Base-by-base conservation (phyloP, 2,329 filamentous ascomycete genomes). In the Botrytis porri region DNA sequence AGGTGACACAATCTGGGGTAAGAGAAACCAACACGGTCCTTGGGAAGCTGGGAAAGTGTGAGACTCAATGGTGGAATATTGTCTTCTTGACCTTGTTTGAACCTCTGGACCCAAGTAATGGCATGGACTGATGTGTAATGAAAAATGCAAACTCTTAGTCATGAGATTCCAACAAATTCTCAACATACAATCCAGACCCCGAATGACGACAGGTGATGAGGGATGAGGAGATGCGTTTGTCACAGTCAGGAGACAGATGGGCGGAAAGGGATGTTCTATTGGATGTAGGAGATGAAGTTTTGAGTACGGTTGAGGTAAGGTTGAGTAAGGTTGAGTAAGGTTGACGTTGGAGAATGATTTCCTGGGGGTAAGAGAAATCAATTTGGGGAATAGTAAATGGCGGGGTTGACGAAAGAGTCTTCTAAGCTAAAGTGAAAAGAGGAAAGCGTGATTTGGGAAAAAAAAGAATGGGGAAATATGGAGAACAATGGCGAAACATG, bases 1-100 rank as follows among this genome's bases (percentile, higher is more conserved):
- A 77, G 74, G 73, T 78, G 77, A 77, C 69, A 63, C 57, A 75
- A 76, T 78, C 76, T 61, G 77, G 77, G 76, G 77, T 76, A 77
- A 72, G 70, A 61, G 63, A 60, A 71, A 69, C 67, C 64, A 65
- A 72, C 41, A 72, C 48, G 39, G 32, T 64, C 70, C 59, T 35
- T 43, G 63, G 54, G 51, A 73, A 71, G 69, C 35, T 71, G 69
- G 69, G 48, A 39, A 54, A 64, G 25, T 48, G 32, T 59, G 62
- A 45, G 41, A 60, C 51, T 67, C 51, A 45, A 72, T 70, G 54
- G 45, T 66, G 41, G 48, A 51, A 37, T 41, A n/a, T 32, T 57
- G 22, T 63, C 35, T 57, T 67, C 3, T 69, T 41, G 65, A 57
- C 37, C 65, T 57, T 69, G 65, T 43, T 69, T 29, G 35, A 57